phyloP scores from a whole-genome alignment of 495 filamentous ascomycete genomes.

The Neurospora tetrasperma region DNA sequence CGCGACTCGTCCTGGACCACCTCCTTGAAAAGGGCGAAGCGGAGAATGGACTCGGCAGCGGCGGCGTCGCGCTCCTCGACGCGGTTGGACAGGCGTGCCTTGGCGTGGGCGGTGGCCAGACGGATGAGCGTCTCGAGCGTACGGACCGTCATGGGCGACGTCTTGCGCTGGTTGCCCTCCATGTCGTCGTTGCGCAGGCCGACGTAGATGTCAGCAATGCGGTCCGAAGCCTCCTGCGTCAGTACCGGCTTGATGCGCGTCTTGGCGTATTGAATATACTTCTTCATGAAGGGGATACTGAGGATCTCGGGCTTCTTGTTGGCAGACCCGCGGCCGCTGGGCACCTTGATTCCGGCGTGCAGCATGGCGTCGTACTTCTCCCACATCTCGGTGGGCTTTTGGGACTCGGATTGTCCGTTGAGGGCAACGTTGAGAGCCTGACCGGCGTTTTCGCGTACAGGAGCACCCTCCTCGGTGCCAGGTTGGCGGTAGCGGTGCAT shows the following conservation, averaged over 20 bases:
- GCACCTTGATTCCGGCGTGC: slow-evolving; percentile 78
- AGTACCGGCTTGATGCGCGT: slow-evolving; percentile 80
- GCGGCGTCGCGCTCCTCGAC: slow-evolving; percentile 88
- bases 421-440: slow-evolving; percentile 86
- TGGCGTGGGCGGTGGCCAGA: slow-evolving; percentile 92
- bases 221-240: slow-evolving; percentile 85
- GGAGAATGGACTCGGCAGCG: slow-evolving; percentile 78
- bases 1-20: slow-evolving; percentile 78
- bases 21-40: slow-evolving; percentile 98
- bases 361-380: slow-evolving; percentile 97
- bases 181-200: slow-evolving; percentile 93
- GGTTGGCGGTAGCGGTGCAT: slow-evolving; percentile 96
- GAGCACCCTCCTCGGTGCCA: slow-evolving; percentile 89
- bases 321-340: slow-evolving; percentile 51
- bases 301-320: slow-evolving; percentile 80
- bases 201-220: slow-evolving; percentile 88
- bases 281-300: slow-evolving; percentile 98
- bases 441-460: slow-evolving; percentile 76
- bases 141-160: slow-evolving; percentile 91
- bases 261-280: slow-evolving; percentile 99
- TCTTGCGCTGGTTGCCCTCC: slow-evolving; percentile 85
- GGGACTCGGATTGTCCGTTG: slow-evolving; percentile 60
- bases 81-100: slow-evolving; percentile 80
- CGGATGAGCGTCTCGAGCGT: slow-evolving; percentile 96
- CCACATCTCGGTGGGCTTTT: slow-evolving; percentile 74